Evolutionary conservation across 179 eudicot genomes (phyloP).

Genomic region (Beta lomatogona): DNA sequence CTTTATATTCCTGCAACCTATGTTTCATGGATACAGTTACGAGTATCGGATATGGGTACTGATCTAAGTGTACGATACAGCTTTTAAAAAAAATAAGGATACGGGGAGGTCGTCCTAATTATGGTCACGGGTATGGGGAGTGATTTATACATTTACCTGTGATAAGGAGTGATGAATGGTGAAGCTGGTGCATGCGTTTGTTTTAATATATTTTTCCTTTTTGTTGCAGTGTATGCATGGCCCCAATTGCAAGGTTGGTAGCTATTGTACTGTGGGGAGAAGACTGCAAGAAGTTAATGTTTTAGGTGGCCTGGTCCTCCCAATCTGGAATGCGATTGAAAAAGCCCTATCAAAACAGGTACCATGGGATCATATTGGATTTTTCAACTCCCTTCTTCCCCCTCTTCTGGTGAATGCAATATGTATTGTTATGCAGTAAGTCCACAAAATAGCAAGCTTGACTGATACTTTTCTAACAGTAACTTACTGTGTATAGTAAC

Average conservation of each 20-base stretch:
- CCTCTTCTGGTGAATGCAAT: not conserved
- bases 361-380: constrained; percentile 17
- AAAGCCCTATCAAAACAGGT: constrained; percentile 94
- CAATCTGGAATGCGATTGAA: constrained; percentile 87
- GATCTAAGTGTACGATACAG: not conserved
- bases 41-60: no score
- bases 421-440: not conserved
- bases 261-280: constrained; percentile 86
- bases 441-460: not conserved
- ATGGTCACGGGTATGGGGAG: no score
- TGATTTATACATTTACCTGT: not conserved
- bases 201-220: not conserved
- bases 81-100: no score
- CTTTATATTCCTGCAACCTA: no score
- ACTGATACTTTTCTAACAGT: not conserved
- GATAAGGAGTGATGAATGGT: not conserved
- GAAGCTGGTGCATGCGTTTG: not conserved
- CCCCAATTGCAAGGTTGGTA: constrained; percentile 86
- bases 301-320: constrained; percentile 92
- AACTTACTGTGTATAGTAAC: not conserved
- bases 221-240: constrained; percentile 96
- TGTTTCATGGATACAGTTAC: no score
- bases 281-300: constrained; percentile 94
- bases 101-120: no score
- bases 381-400: not conserved